phyloP scores from a whole-genome alignment of 2,329 filamentous ascomycete genomes.

The Paraconiothyrium sp. region DNA sequence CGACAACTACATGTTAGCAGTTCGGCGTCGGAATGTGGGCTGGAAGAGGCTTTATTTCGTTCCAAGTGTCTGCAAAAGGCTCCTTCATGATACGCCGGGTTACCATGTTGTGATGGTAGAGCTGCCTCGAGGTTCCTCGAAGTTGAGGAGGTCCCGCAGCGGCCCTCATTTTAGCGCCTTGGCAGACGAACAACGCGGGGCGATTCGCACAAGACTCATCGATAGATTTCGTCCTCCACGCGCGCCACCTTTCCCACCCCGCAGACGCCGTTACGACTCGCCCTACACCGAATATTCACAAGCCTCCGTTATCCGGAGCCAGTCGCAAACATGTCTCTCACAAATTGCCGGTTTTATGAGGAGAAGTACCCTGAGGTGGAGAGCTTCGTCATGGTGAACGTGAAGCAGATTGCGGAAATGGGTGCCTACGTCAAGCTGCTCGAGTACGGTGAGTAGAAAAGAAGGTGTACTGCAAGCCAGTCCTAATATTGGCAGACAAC shows the following conservation, averaged over 20 bases:
- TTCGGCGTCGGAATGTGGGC: too few species aligned
- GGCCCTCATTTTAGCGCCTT: not conserved
- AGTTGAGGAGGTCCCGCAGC: not conserved
- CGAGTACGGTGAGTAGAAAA: slow-evolving; percentile 70
- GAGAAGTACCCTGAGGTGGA: slow-evolving; percentile 98
- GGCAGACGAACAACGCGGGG: slow-evolving; percentile 7
- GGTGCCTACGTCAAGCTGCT: slow-evolving; percentile 99
- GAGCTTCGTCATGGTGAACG: slow-evolving; percentile 99
- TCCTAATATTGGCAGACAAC: slow-evolving; percentile 69
- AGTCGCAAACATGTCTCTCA: slow-evolving; percentile 79
- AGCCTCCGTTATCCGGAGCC: slow-evolving; percentile 12
- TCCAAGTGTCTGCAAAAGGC: too few species aligned
- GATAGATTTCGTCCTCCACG: slow-evolving; percentile 7
- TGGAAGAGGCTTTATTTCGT: too few species aligned
- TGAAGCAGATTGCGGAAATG: slow-evolving; percentile 99
- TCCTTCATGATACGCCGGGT: too few species aligned
- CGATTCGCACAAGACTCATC: slow-evolving; percentile 14
- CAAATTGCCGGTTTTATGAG: slow-evolving; percentile 97
- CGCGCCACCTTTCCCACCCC: slow-evolving; percentile 6
- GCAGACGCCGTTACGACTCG: not conserved
- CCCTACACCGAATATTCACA: slow-evolving; percentile 3
- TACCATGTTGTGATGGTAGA: not conserved
- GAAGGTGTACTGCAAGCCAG: not conserved
- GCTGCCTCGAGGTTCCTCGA: not conserved
- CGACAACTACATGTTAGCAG: too few species aligned